Evolutionary conservation across 192 early-diverging fungal species (phyloP).

Genomic region (Rhizoclosmatium globosum): DNA sequence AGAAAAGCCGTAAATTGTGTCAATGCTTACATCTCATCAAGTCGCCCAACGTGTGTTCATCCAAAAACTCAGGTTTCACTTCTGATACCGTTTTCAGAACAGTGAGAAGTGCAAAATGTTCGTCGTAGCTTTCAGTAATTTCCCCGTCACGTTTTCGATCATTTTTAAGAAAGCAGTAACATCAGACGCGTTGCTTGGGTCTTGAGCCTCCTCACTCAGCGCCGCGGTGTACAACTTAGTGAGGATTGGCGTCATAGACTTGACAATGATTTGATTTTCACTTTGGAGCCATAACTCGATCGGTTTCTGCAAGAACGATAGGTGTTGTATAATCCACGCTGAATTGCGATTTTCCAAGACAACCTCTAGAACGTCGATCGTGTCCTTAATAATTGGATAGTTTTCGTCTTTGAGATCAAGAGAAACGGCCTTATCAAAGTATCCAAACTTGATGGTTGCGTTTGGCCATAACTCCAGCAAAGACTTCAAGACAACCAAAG

Average conservation of each 20-base stretch:
- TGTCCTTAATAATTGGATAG: constrained; percentile 66
- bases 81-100: constrained; percentile 38
- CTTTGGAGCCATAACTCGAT: constrained; percentile 76
- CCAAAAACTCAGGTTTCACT: constrained; percentile 33
- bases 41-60: constrained; percentile 67
- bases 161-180: constrained; percentile 43
- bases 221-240: constrained; percentile 70
- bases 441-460: constrained; percentile 67
- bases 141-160: constrained; percentile 45
- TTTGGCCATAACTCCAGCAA: constrained; percentile 80
- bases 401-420: constrained; percentile 66
- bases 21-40: constrained; percentile 56
- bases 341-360: constrained; percentile 66
- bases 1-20: too few species aligned
- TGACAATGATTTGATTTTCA: constrained; percentile 78
- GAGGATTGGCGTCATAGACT: constrained; percentile 75
- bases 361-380: constrained; percentile 73
- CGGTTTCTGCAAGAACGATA: constrained; percentile 66
- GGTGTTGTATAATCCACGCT: constrained; percentile 73
- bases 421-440: constrained; percentile 72
- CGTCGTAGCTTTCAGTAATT: constrained; percentile 39
- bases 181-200: constrained; percentile 22
- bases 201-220: constrained; percentile 16
- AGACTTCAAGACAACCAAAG: constrained; percentile 69
- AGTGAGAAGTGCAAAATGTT: constrained; percentile 29